Evolutionary conservation across 177 flowering plant species (phyloP), one percentile per base, ranked within the genome.

Genomic region (Vitis hybrid): DNA sequence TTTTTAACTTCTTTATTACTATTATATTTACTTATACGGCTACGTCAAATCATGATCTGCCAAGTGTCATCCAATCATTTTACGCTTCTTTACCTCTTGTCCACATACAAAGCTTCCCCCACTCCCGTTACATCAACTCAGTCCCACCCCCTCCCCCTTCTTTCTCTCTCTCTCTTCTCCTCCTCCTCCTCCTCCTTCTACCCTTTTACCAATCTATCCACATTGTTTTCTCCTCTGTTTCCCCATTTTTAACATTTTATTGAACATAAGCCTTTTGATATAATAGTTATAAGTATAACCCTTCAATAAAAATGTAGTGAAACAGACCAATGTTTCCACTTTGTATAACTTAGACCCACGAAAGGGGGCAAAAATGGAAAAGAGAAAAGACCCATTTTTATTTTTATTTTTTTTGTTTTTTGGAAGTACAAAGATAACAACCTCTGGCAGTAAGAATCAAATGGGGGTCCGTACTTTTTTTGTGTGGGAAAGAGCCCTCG

Each of bases 1-100:
- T n/a, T 52, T 59, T 39, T 61, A 19, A 58, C 65, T 15, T 45
- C 48, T 45, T 19, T 2, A 19, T 59, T 66, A 57, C 45, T 39
- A 4, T 39, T 39, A 39, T 39, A 39, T 39, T 39, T 39, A 39
- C 8, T 39, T 6, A 39, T 39, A 8, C 49, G 64, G 56, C 70
- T 63, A 20, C 10, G 80, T 79, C 86, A 69, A 84, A 80, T 84
- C 78, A 11, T 6, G 6, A 19, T 6, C 13, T 5, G 70, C 72
- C 90, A 82, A 78, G 82, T 82, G 84, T 65, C 81, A 75, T 13
- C 83, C 78, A 80, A 76, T 80, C 85, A 80, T 81, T 39, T 83
- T 71, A 73, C 68, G 31, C 65, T 61, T 68, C 68, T 70, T 64
- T 56, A 10, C 48, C n/a, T 78, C 67, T 67, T 71, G 75, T 77